phyloP scores from a whole-genome alignment of 108 stramenopile species.

The Nitzschia sp. region DNA sequence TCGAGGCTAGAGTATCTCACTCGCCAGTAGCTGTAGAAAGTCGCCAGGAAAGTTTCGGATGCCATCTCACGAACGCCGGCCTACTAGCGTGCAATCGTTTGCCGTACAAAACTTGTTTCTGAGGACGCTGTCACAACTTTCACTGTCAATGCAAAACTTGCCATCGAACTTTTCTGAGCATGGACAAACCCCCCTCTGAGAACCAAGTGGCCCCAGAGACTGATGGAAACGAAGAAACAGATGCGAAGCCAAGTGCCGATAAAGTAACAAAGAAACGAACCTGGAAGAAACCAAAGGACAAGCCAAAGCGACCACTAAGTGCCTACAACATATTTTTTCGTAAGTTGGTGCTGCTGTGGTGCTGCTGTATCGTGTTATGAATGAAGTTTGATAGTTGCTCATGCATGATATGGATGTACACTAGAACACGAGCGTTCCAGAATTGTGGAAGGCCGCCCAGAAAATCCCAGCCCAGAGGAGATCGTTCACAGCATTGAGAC shows the following conservation, averaged over 20 bases:
- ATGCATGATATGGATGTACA: neutral
- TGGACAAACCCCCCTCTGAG: constrained; percentile 35
- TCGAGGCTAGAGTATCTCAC: too few relatives aligned
- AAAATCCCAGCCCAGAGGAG: constrained; percentile 27
- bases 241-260: neutral
- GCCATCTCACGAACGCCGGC: too few relatives aligned
- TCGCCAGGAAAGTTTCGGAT: too few relatives aligned
- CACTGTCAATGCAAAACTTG: too few relatives aligned
- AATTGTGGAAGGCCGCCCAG: constrained; percentile 27
- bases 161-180: neutral
- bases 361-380: neutral
- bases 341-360: neutral
- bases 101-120: too few relatives aligned
- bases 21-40: too few relatives aligned
- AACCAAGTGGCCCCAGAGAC: constrained; percentile 50
- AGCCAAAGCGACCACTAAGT: constrained; percentile 40
- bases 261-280: constrained; percentile 24
- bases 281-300: constrained; percentile 45
- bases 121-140: too few relatives aligned
- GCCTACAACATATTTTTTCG: constrained; percentile 48
- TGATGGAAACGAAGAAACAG: neutral
- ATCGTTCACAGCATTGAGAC: constrained; percentile 32
- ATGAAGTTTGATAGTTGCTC: neutral
- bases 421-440: constrained; percentile 26
- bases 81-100: too few relatives aligned